Conservation (phyloP, 2,329 filamentous ascomycete genomes). For the Clarireedia paspali region DNA sequence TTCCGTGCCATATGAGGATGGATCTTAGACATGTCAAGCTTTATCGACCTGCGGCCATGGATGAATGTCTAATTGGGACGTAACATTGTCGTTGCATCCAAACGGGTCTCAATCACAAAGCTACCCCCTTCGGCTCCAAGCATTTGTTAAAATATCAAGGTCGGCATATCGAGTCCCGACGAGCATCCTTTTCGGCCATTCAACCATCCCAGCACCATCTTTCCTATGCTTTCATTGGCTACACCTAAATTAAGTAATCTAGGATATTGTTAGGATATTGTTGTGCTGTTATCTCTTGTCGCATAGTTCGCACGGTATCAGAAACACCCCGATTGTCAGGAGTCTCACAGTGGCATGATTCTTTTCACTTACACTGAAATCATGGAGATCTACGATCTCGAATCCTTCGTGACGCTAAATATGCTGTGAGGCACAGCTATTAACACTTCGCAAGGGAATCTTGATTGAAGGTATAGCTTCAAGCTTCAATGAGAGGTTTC, state of each 20-base stretch:
- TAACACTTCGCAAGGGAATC: background rate
- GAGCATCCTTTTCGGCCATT: background rate
- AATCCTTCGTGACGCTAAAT: background rate
- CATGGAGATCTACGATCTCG: constrained; percentile 4
- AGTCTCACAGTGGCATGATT: background rate
- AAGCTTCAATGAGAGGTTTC: background rate
- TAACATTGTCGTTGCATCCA: background rate
- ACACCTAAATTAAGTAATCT: background rate
- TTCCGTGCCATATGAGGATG: background rate
- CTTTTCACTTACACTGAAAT: background rate
- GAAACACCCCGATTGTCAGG: background rate
- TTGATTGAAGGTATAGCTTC: background rate
- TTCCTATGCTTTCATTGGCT: background rate
- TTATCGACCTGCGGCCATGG: background rate
- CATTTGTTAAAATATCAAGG: background rate
- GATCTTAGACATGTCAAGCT: constrained; percentile 1
- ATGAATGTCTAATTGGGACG: background rate
- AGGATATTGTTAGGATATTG: background rate
- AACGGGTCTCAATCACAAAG: background rate
- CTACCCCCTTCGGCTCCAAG: background rate
- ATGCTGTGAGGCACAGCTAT: background rate
- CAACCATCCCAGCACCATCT: background rate
- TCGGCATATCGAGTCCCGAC: constrained; percentile 1
- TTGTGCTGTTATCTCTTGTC: no score
- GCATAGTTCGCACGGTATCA: constrained; percentile 1